Base-by-base conservation (phyloP, 371 early-diverging fungal genomes). In the Mortierella sp. region DNA sequence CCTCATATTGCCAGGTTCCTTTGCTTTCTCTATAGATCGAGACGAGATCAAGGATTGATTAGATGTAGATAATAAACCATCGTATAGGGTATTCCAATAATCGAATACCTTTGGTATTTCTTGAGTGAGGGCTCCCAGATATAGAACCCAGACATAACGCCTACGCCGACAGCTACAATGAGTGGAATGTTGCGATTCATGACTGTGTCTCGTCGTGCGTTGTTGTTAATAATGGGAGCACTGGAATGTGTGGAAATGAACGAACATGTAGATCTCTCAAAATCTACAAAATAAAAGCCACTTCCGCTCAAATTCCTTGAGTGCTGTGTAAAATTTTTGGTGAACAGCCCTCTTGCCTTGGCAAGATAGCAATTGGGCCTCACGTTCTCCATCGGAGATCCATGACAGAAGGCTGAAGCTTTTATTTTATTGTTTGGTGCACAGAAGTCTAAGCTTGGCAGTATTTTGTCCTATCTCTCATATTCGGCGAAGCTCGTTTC, bases 81-180 rank as follows among this genome's bases (percentile, higher is more conserved):
- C 29, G 1, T 23, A 28, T 23, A 23, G 5, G 2, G 53, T 23
- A 8, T 8, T 3, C 10, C 28, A 28, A 9, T 13, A 53, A 4
- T 1, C 3, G 19, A 53, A 28, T 74, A 70, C 80, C 68, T 80
- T 49, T 80, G 70, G 32, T 80, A 80, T 53, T 74, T 70, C 56
- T 70, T 70, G 68, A 80, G 67, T 54, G 63, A 58, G 53, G 80
- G 80, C 19, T 80, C 71, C 80, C 80, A 80, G 40, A 80, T 74
- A 60, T 80, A 80, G 40, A 64, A 56, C 5, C 80, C 80, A 34
- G 80, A 74, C 61, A 80, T 54, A 37, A 80, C 68, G 28, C 80
- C 80, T 37, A 80, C 68, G 3, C 74, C 74, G 13, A 60, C 65
- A 29, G 80, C 80, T 40, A 80, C 61, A 28, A 68, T 3, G 8